Conservation (phyloP, 495 filamentous ascomycete species). For the Daldinia loculata region DNA sequence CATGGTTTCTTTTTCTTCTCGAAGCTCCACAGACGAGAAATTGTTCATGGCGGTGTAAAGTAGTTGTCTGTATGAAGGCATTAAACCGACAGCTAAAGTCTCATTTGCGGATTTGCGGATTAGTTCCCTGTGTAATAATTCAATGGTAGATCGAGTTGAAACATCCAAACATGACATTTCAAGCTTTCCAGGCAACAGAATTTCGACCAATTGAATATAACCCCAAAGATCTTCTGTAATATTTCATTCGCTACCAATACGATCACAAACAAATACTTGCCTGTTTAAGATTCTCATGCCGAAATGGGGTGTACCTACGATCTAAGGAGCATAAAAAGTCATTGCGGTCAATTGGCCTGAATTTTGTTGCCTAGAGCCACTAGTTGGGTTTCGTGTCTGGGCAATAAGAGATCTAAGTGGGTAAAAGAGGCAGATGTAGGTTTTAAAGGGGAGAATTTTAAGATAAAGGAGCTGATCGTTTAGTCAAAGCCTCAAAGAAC, state of each 20-base stretch:
- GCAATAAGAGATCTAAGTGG: not conserved
- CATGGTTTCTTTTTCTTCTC: not conserved
- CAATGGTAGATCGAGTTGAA: not conserved
- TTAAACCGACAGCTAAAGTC: not conserved
- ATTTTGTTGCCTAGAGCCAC: slow-evolving; percentile 3
- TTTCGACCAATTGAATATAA: not conserved
- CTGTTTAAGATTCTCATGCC: not conserved
- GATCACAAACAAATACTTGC: not conserved
- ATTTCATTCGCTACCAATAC: not conserved
- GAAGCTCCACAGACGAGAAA: not conserved
- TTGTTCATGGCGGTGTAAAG: not conserved
- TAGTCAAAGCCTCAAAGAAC: not conserved
- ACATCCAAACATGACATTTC: no score
- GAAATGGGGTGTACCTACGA: not conserved
- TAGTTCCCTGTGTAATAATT: not conserved
- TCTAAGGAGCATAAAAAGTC: not conserved
- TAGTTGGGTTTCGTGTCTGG: not conserved
- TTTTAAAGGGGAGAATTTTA: not conserved
- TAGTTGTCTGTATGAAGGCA: not conserved
- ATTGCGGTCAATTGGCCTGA: not conserved
- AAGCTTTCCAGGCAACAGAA: not conserved
- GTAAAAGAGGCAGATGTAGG: slow-evolving; percentile 7
- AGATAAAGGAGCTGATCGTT: not conserved
- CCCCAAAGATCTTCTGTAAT: not conserved
- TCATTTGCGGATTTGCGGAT: not conserved